phyloP scores from a whole-genome alignment of 805 yeast species.

The Ogataea paraovalis region DNA sequence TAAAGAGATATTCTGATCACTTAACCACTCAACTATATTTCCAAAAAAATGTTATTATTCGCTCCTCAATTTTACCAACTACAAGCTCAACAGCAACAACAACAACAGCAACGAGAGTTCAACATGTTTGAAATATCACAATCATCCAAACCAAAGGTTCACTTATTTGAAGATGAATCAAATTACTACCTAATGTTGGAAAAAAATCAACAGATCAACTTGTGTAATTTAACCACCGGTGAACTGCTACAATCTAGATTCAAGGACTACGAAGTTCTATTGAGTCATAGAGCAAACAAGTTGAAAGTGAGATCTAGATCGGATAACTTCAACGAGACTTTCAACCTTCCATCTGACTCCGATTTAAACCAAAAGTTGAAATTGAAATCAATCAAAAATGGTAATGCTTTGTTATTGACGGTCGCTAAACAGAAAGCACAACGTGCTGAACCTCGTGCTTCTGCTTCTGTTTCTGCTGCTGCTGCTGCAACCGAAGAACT shows the following conservation, averaged over 20 bases:
- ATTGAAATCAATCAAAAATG: slow-evolving; percentile 15
- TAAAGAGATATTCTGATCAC: not conserved
- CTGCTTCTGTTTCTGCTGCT: too few species aligned
- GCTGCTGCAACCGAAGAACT: not conserved
- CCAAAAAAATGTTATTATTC: slow-evolving; percentile 3
- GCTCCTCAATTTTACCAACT: slow-evolving; percentile 2
- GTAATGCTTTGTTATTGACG: slow-evolving; percentile 18
- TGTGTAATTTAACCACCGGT: not conserved
- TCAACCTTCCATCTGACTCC: slow-evolving; percentile 23
- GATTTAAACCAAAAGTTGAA: slow-evolving; percentile 14
- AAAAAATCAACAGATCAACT: slow-evolving; percentile 9
- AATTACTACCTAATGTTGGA: slow-evolving; percentile 24
- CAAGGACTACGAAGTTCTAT: slow-evolving; percentile 21
- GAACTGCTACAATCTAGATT: slow-evolving; percentile 7
- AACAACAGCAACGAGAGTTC: not conserved
- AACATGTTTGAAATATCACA: not conserved
- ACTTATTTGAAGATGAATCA: slow-evolving; percentile 15
- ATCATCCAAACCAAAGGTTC: slow-evolving; percentile 5
- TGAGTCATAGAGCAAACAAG: slow-evolving; percentile 8
- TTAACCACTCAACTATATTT: not conserved
- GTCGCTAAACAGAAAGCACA: slow-evolving; percentile 8
- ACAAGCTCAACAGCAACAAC: slow-evolving; percentile 2
- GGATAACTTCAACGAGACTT: slow-evolving; percentile 21
- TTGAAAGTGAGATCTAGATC: slow-evolving; percentile 18
- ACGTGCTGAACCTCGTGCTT: too few species aligned